Percentiles rank a stretch among this genome's conserved stretches.
phyloP scores from a whole-genome alignment of 2,329 filamentous ascomycete species.

The Trichophyton benhamiae region DNA sequence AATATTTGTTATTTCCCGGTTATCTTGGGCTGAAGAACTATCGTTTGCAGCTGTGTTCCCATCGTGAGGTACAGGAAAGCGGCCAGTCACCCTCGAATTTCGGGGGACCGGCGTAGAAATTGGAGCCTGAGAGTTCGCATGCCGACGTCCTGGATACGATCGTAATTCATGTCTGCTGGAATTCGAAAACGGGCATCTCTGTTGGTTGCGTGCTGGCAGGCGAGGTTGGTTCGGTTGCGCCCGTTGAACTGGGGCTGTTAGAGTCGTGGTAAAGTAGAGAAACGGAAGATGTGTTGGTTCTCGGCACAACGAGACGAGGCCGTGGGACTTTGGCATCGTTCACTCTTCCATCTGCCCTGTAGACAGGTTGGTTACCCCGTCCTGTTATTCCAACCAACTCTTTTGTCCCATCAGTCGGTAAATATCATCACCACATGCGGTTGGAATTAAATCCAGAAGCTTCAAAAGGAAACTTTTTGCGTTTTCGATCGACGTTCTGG shows the following conservation, averaged over 20 bases:
- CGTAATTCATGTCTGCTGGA: neutral
- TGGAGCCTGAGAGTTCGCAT: neutral
- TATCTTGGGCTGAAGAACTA: neutral
- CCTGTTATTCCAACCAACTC: neutral
- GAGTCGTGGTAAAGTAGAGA: constrained; percentile 59
- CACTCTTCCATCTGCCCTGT: neutral
- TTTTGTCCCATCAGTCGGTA: neutral
- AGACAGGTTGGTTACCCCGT: neutral
- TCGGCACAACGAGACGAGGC: neutral
- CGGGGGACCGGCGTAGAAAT: neutral
- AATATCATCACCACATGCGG: too few relatives aligned
- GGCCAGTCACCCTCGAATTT: neutral
- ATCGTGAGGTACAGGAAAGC: neutral
- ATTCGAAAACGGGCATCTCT: constrained; percentile 14
- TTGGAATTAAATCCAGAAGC: neutral
- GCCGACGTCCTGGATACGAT: neutral
- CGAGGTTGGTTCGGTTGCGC: constrained; percentile 7
- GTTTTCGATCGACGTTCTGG: neutral
- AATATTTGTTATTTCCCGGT: constrained; percentile 7
- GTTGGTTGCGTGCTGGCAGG: neutral
- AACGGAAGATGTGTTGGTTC: constrained; percentile 38
- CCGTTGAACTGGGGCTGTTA: constrained; percentile 21
- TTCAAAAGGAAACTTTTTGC: neutral
- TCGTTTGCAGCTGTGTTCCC: neutral
- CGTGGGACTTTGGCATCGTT: neutral